These are phyloP conservation scores for Xylaria telfairii DNA, from an alignment of 495 filamentous ascomycete species.

Conservation along the genomic window DNA sequence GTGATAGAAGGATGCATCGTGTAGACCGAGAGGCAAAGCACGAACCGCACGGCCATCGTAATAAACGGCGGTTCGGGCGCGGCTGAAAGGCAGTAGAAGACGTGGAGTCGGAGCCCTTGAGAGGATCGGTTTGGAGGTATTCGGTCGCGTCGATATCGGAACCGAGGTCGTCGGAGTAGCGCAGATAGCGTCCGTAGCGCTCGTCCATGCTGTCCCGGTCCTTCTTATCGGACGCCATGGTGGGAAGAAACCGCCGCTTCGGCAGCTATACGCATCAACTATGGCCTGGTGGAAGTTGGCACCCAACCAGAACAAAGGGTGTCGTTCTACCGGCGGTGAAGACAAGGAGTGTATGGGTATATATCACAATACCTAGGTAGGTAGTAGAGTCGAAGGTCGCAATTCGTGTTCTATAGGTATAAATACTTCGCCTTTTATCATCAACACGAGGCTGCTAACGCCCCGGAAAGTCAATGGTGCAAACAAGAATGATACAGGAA, in stretches of 20 bases:
- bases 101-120: constrained; percentile 26
- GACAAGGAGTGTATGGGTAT: background rate
- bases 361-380: no score
- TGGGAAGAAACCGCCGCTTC: background rate
- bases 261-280: background rate
- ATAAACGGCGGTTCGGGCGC: constrained; percentile 22
- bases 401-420: background rate
- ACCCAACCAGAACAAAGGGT: background rate
- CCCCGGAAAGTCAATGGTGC: background rate
- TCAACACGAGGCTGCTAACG: background rate
- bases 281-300: background rate
- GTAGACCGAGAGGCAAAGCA: constrained; percentile 37
- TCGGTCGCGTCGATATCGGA: constrained; percentile 52
- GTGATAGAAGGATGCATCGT: constrained; percentile 40
- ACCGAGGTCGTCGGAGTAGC: constrained; percentile 40
- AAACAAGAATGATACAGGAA: background rate
- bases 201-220: constrained; percentile 26
- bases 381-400: no score
- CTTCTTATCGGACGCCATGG: constrained; percentile 32
- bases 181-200: constrained; percentile 35
- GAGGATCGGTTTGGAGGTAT: constrained; percentile 42
- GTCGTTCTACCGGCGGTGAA: background rate
- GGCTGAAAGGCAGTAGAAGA: constrained; percentile 28
- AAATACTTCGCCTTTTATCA: background rate
- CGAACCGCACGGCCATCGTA: constrained; percentile 31